phyloP scores from a whole-genome alignment of 805 yeast genomes.

The Sungouiella thailandica region DNA sequence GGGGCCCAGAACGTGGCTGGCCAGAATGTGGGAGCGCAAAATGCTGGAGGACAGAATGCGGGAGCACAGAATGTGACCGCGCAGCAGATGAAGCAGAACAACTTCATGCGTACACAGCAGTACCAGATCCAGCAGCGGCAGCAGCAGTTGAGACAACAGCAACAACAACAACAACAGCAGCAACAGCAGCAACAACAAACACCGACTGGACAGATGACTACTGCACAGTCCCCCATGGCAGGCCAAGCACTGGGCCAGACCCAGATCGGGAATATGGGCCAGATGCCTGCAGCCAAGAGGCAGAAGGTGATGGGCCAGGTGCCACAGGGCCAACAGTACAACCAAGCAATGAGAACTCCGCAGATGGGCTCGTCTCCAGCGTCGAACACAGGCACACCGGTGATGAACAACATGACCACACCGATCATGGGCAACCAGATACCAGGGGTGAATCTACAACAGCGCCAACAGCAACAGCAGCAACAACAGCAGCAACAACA shows the following conservation, averaged over 20 bases:
- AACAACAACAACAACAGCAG: slow-evolving; percentile 8
- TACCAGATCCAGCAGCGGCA: slow-evolving; percentile 13
- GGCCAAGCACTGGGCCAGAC: slow-evolving; percentile 5
- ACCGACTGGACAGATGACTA: slow-evolving; percentile 3
- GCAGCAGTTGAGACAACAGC: slow-evolving; percentile 9
- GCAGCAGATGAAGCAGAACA: slow-evolving; percentile 4
- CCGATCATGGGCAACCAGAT: slow-evolving; percentile 7
- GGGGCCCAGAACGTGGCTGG: not conserved
- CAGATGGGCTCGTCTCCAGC: slow-evolving; percentile 10
- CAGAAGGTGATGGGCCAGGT: slow-evolving; percentile 10
- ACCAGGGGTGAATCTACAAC: no score
- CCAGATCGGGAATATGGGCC: slow-evolving; percentile 4
- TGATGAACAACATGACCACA: slow-evolving; percentile 7
- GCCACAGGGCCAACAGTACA: slow-evolving; percentile 8
- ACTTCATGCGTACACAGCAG: slow-evolving; percentile 12
- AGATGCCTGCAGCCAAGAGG: slow-evolving; percentile 9
- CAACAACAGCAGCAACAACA: slow-evolving; percentile 3
- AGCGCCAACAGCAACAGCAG: slow-evolving; percentile 1
- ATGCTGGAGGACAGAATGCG: no score
- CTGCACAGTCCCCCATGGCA: not conserved
- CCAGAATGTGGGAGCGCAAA: no score
- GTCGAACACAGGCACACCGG: slow-evolving; percentile 12
- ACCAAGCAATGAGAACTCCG: slow-evolving; percentile 7
- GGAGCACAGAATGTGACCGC: no score
- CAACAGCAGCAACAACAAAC: slow-evolving; percentile 8